Percentiles rank a stretch among this genome's conserved stretches.
Conservation (phyloP, 2,329 filamentous ascomycete species). For the Fusarium sp. region DNA sequence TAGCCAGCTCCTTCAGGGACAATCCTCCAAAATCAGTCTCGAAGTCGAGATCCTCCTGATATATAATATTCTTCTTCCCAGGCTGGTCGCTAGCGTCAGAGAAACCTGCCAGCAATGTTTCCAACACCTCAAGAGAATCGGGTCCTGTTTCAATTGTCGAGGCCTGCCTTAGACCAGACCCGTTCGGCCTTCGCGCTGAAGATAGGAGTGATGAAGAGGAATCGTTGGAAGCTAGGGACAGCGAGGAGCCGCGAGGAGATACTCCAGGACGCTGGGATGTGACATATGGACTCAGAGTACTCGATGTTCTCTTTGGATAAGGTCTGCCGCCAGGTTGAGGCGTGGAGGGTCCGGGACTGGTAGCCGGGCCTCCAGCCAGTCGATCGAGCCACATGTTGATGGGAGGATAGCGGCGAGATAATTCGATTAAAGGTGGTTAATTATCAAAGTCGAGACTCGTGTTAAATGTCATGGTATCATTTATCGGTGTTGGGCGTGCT, state of each 20-base stretch:
- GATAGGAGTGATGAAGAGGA: conserved; percentile 80
- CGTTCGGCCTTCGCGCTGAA: conserved; percentile 72
- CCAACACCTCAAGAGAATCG: conserved; percentile 78
- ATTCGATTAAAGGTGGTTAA: conserved; percentile 10
- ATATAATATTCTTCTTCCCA: conserved; percentile 47
- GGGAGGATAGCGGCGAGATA: conserved; percentile 19
- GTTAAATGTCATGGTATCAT: conserved; percentile 28
- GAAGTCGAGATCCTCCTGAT: conserved; percentile 66
- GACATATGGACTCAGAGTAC: conserved; percentile 74
- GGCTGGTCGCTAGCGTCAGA: conserved; percentile 25
- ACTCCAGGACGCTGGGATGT: conserved; percentile 75
- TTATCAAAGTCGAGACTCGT: background rate
- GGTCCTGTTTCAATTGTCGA: conserved; percentile 63
- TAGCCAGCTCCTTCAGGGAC: conserved; percentile 77
- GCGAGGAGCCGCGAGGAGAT: conserved; percentile 77
- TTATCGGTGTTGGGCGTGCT: conserved; percentile 3
- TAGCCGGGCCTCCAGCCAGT: conserved; percentile 75
- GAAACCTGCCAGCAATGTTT: conserved; percentile 54
- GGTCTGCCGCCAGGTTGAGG: conserved; percentile 73
- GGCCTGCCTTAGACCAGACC: conserved; percentile 73
- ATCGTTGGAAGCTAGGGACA: conserved; percentile 81
- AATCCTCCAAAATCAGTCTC: conserved; percentile 83
- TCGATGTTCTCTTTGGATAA: conserved; percentile 73
- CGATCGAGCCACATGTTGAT: conserved; percentile 88
- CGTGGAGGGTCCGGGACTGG: conserved; percentile 66